These are phyloP conservation scores for Eucalyptus polybractea DNA, from an alignment of 345 rosid genomes.

Conservation along the genomic window DNA sequence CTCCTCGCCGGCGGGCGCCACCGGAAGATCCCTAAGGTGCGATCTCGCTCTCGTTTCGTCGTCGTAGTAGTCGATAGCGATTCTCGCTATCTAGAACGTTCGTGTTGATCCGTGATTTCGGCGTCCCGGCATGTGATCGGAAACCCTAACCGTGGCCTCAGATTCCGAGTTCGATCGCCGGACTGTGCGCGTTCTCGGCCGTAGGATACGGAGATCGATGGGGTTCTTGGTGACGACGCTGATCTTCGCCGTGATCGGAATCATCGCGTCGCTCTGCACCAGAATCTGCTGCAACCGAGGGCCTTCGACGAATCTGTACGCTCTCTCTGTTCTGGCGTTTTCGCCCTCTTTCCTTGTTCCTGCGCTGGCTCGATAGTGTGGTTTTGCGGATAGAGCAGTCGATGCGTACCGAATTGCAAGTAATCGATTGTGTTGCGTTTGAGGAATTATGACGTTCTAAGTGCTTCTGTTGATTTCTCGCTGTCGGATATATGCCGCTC, in stretches of 20 bases:
- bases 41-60: background rate
- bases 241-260: conserved; percentile 69
- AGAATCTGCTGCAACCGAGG: conserved; percentile 92
- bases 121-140: background rate
- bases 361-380: background rate
- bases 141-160: background rate
- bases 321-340: background rate
- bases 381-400: background rate
- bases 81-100: background rate
- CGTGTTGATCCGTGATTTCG: background rate
- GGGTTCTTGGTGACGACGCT: conserved; percentile 82
- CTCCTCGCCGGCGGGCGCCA: background rate
- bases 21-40: background rate
- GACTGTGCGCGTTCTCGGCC: background rate
- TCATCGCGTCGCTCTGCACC: conserved; percentile 64
- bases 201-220: conserved; percentile 33
- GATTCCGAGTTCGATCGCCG: background rate
- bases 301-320: conserved; percentile 86
- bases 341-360: background rate
- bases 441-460: background rate
- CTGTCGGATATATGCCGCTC: background rate
- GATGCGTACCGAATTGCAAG: background rate
- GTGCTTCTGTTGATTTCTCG: background rate
- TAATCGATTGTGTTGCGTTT: background rate
- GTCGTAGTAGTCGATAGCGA: background rate